phyloP scores from a whole-genome alignment of 257 asterid genomes.

The Nicotiana paniculata region DNA sequence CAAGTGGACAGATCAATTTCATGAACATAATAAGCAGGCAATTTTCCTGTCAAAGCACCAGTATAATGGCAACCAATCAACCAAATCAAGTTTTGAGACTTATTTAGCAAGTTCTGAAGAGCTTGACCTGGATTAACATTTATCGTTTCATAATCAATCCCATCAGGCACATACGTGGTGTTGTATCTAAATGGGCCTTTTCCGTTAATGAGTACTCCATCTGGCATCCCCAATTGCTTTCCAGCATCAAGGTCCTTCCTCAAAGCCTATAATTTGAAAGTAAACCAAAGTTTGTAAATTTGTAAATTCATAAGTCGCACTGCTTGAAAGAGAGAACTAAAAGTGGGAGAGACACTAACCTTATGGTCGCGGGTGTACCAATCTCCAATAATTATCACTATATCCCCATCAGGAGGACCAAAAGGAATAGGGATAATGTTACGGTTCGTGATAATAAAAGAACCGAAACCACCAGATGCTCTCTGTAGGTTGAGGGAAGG shows the following conservation, averaged over 20 bases:
- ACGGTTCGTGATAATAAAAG: conserved; percentile 62
- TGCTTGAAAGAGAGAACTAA: not conserved
- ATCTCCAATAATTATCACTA: conserved; percentile 80
- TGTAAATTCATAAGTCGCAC: not conserved
- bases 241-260: conserved; percentile 65
- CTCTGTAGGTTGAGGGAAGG: conserved; percentile 88
- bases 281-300: not conserved
- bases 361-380: conserved; percentile 81
- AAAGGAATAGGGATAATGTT: conserved; percentile 61
- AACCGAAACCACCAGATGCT: conserved; percentile 90
- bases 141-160: conserved; percentile 67
- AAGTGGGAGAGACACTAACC: conserved; percentile 31
- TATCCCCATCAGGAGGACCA: conserved; percentile 71
- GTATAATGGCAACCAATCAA: not conserved
- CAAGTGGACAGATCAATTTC: not conserved
- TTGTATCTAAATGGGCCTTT: conserved; percentile 95
- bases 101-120: not conserved
- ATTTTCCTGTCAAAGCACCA: not conserved
- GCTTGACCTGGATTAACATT: conserved; percentile 79
- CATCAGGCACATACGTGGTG: conserved; percentile 70
- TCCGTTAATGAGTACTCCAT: conserved; percentile 93
- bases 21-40: not conserved
- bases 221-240: conserved; percentile 75
- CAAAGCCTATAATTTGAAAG: conserved; percentile 41
- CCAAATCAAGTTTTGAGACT: not conserved